Evolutionary conservation across 2,329 filamentous ascomycete genomes (phyloP).

Genomic region (Xylaria sp.): DNA sequence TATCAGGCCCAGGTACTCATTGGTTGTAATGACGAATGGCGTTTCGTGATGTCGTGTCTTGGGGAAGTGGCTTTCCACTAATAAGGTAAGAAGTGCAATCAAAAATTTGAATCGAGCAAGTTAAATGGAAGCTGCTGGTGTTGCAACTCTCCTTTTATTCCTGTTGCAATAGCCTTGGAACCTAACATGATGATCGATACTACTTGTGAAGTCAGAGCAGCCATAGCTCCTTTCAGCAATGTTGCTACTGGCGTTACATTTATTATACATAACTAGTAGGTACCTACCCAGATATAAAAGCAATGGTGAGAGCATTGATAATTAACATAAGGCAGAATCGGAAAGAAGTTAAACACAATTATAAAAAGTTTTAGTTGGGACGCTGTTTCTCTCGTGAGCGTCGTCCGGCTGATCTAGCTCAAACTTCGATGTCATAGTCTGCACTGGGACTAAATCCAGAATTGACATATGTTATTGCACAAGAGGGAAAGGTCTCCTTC

Average conservation of each 20-base stretch:
- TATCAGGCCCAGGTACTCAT: background rate
- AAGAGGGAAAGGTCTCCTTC: background rate
- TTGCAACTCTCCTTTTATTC: background rate
- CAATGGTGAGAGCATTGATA: too few species aligned
- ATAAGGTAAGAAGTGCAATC: background rate
- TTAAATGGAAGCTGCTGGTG: conserved; percentile 4
- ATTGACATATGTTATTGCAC: too few species aligned
- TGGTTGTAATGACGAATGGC: background rate
- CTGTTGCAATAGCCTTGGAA: background rate
- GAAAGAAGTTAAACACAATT: too few species aligned
- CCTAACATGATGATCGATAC: conserved; percentile 4
- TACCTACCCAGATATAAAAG: too few species aligned
- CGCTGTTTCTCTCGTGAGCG: too few species aligned
- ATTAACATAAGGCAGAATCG: too few species aligned
- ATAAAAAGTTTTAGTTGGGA: too few species aligned
- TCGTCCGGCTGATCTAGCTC: too few species aligned
- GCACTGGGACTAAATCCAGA: too few species aligned
- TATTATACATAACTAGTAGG: too few species aligned
- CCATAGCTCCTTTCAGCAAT: background rate
- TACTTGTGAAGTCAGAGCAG: background rate
- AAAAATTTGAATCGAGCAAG: background rate
- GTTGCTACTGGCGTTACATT: too few species aligned
- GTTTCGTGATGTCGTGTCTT: background rate
- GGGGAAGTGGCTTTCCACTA: background rate
- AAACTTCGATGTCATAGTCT: too few species aligned